Evolutionary conservation across 495 filamentous ascomycete genomes (phyloP).

Genomic region (Chaetomium cochliodes): DNA sequence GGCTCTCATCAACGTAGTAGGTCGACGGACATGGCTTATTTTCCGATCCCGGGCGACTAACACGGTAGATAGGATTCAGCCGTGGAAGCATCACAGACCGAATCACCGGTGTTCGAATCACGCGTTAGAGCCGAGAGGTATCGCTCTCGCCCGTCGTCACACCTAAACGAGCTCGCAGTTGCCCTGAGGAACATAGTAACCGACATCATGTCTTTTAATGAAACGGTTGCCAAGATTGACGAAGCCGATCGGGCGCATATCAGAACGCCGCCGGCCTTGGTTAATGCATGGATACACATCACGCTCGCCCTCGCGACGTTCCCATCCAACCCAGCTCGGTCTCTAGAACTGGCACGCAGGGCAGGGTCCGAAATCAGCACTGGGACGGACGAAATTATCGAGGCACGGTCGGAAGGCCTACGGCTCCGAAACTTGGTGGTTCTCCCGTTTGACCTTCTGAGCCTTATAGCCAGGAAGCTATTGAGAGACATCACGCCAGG

Average conservation of each 20-base stretch:
- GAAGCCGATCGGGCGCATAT: neutral
- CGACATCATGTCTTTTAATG: conserved; percentile 2
- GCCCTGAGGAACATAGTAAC: neutral
- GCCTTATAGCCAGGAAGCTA: conserved; percentile 37
- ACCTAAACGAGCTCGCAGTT: neutral
- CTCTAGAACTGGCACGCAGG: neutral
- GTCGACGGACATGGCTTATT: neutral
- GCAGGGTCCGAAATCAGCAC: neutral
- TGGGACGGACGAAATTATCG: conserved; percentile 8
- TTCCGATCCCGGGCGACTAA: neutral
- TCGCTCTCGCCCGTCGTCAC: neutral
- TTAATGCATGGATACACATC: conserved; percentile 15
- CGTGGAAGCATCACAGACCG: no score
- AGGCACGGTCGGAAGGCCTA: neutral
- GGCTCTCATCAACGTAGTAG: conserved; percentile 32
- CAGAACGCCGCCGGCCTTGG: neutral
- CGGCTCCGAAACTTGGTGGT: conserved; percentile 37
- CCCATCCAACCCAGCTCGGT: neutral
- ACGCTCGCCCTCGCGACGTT: conserved; percentile 7
- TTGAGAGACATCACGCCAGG: conserved; percentile 33
- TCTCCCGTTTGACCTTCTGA: conserved; percentile 38
- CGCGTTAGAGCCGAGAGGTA: neutral
- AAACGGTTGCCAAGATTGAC: neutral
- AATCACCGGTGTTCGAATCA: no score
- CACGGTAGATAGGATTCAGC: no score